phyloP scores from a whole-genome alignment of 345 rosid species.

The Chamaenerion angustifolium region DNA sequence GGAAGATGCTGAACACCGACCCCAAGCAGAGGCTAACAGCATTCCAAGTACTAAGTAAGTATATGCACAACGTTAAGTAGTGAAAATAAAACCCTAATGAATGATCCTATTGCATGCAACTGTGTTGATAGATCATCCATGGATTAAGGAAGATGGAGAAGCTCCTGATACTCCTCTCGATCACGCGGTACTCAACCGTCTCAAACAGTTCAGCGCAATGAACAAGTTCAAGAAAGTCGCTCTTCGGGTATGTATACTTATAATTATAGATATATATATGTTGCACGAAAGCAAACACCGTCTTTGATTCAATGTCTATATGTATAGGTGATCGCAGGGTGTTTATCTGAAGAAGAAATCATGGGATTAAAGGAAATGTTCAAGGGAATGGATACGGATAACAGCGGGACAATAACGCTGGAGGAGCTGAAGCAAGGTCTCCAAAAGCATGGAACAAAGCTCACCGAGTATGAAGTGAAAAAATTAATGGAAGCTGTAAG shows the following conservation, averaged over 20 bases:
- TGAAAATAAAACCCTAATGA: too few relatives aligned
- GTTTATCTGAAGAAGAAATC: constrained; percentile 88
- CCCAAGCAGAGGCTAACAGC: constrained; percentile 77
- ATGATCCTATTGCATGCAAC: too few relatives aligned
- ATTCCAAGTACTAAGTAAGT: constrained; percentile 59
- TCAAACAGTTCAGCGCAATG: constrained; percentile 50
- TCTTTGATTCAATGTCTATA: too few relatives aligned
- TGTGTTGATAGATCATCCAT: constrained; percentile 50
- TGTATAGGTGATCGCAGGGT: constrained; percentile 71
- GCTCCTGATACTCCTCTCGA: constrained; percentile 52
- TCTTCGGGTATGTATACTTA: constrained; percentile 21
- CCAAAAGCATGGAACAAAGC: constrained; percentile 74
- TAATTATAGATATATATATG: too few relatives aligned
- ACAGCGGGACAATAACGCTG: constrained; percentile 76
- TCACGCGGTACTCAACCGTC: constrained; percentile 34
- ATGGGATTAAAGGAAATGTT: constrained; percentile 87
- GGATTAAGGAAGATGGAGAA: constrained; percentile 56
- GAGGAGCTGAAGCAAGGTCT: constrained; percentile 88
- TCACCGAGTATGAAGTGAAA: constrained; percentile 67
- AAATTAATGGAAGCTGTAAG: constrained; percentile 95
- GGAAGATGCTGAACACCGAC: constrained; percentile 68
- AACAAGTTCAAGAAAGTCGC: constrained; percentile 51
- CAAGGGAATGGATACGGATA: constrained; percentile 66
- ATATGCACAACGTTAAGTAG: too few relatives aligned
- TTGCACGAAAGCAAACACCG: too few relatives aligned